phyloP scores from a whole-genome alignment of 805 yeast genomes.

The Saccharomycopsis sp. region DNA sequence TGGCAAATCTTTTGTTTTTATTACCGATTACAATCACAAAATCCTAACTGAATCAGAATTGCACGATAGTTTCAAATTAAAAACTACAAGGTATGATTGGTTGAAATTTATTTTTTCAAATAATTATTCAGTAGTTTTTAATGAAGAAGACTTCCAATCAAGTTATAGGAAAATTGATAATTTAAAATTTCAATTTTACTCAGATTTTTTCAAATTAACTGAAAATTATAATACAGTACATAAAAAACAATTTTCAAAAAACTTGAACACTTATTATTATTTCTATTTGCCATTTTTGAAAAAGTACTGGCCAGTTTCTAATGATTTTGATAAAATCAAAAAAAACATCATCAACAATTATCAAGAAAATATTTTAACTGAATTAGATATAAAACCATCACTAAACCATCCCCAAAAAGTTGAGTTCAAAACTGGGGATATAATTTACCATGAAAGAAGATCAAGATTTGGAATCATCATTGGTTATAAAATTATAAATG shows the following conservation, averaged over 20 bases:
- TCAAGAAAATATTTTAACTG: not conserved
- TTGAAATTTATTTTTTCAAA: too few species aligned
- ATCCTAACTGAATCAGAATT: not conserved
- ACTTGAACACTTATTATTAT: too few species aligned
- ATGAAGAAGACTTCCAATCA: too few species aligned
- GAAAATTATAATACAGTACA: too few species aligned
- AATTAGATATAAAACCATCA: not conserved
- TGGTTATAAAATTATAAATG: conserved; percentile 2
- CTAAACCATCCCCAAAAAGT: too few species aligned
- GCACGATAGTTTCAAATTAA: not conserved
- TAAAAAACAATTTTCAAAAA: too few species aligned
- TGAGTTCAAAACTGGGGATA: conserved; percentile 1
- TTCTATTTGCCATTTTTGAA: not conserved
- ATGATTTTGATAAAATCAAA: not conserved
- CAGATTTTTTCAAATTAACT: not conserved
- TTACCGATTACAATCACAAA: not conserved
- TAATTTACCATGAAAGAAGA: conserved; percentile 4
- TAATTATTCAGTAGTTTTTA: not conserved
- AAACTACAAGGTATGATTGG: not conserved
- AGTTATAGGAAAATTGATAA: not conserved
- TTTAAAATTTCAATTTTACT: not conserved
- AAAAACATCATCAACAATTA: not conserved
- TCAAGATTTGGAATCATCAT: conserved; percentile 1
- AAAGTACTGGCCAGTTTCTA: not conserved
- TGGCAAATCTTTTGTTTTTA: not conserved